Evolutionary conservation across 148 eudicot genomes (phyloP), one percentile per base, ranked within the genome.

Genomic region (Simmondsia chinensis): DNA sequence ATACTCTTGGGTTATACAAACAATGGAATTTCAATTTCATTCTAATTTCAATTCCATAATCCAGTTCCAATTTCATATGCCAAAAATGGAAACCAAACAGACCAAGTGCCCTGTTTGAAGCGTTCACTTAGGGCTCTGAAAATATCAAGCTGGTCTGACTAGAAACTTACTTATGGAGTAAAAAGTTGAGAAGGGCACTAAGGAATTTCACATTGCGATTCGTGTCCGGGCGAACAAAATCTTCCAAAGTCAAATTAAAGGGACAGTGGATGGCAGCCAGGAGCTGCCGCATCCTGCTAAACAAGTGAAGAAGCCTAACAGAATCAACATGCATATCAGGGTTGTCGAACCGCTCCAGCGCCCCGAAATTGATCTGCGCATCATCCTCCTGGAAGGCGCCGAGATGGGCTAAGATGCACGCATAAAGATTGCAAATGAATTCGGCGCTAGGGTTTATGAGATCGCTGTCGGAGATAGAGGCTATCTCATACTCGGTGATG

Each of bases 271-370:
- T 39, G 35, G 73, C 72, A 3, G 54, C 52, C 17, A 89, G 10
- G 20, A 74, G 24, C 38, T 63, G 67, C 61, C 57, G 70, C 8
- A 71, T 72, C 46, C 74, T 74, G 23, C 50, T 43, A 21, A 42
- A 79, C 70, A 85, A 54, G 21, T 67, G 76, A 58, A 74, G 47
- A 34, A 38, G 41, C 45, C 70, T 70, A 16, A 76, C 70, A 0
- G 97, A 70, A 41, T 82, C 87, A 1, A 45, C 61, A 13, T 81
- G 93, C 48, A 59, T 36, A 26, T 89, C 97, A 6, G 95, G 97
- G 56, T 84, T 84, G 42, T 85, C 97, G 16, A 89, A 66, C 28
- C 67, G 69, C 59, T 78, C 80, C 41, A 79, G 39, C 15, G 82
- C 84, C 17, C 48, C 59, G 18, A 89, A 89, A 54, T 85, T 85